These are phyloP conservation scores for Diaporthe citrichinensis DNA, from an alignment of 2,329 filamentous ascomycete genomes.

Conservation along the genomic window DNA sequence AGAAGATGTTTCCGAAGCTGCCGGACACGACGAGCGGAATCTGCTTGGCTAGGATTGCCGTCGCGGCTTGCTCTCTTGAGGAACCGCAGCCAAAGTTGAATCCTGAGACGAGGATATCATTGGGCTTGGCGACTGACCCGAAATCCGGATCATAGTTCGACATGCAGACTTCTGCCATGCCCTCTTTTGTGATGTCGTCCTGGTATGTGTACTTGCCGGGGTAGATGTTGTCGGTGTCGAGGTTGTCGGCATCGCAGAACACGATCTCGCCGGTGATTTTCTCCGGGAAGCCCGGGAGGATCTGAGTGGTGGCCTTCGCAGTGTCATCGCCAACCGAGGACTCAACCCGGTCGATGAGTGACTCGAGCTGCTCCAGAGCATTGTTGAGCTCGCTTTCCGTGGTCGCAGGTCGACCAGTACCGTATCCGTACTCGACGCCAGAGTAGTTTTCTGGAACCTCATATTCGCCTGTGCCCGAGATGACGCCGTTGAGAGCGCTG, in stretches of 20 bases:
- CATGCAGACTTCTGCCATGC: conserved; percentile 84
- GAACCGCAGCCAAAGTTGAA: conserved; percentile 92
- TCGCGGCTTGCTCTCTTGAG: conserved; percentile 89
- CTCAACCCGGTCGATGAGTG: conserved; percentile 64
- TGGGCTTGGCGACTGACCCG: conserved; percentile 70
- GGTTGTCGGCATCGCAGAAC: conserved; percentile 85
- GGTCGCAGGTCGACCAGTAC: conserved; percentile 74
- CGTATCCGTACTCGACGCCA: conserved; percentile 79
- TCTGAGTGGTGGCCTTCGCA: conserved; percentile 27
- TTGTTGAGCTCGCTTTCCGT: conserved; percentile 80
- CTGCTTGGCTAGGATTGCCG: conserved; percentile 83
- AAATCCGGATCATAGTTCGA: conserved; percentile 90
- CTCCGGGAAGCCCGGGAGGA: conserved; percentile 83
- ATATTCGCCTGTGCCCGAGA: conserved; percentile 85
- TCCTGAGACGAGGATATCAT: conserved; percentile 87
- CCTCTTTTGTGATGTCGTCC: conserved; percentile 76
- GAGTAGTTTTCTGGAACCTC: conserved; percentile 76
- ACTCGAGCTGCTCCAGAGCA: conserved; percentile 77
- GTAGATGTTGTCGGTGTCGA: conserved; percentile 95
- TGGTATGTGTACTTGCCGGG: conserved; percentile 92
- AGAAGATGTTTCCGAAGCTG: conserved; percentile 89
- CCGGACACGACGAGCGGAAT: conserved; percentile 86
- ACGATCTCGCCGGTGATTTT: conserved; percentile 88
- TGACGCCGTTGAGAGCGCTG: conserved; percentile 81
- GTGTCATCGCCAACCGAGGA: conserved; percentile 46